Conservation (phyloP, 768 basidiomycete species). For the Mycena venus region DNA sequence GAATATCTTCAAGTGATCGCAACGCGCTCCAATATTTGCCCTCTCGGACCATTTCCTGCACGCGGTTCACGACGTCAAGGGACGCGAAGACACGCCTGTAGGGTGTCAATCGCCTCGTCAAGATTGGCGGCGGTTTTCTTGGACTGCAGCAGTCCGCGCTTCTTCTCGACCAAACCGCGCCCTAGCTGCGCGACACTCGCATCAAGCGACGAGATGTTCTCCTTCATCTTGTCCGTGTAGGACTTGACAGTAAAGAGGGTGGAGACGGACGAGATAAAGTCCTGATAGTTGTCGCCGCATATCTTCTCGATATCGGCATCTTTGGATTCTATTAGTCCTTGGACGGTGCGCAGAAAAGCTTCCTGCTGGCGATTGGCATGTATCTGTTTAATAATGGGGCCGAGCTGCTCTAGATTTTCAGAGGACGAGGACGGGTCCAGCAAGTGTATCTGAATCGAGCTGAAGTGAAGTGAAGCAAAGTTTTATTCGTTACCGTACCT, state of each 20-base stretch:
- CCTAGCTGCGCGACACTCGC: constrained; percentile 91
- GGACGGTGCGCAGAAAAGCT: constrained; percentile 86
- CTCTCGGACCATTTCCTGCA: constrained; percentile 92
- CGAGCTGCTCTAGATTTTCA: constrained; percentile 96
- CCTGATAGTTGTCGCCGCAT: constrained; percentile 96
- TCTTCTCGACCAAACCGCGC: constrained; percentile 91
- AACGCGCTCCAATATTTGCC: constrained; percentile 98
- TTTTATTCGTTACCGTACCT: no score
- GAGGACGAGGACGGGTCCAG: constrained; percentile 89
- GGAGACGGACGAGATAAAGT: constrained; percentile 97
- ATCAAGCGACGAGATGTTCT: constrained; percentile 92
- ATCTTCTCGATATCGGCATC: constrained; percentile 97
- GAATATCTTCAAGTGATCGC: constrained; percentile 96
- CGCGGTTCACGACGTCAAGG: constrained; percentile 93
- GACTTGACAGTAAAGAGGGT: constrained; percentile 96
- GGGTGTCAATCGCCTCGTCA: constrained; percentile 95
- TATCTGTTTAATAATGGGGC: constrained; percentile 94
- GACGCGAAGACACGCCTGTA: constrained; percentile 93
- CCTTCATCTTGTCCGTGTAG: constrained; percentile 93
- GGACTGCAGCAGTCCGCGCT: constrained; percentile 87
- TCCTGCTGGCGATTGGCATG: constrained; percentile 91
- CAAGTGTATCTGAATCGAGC: constrained; percentile 89
- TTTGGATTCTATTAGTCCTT: constrained; percentile 92
- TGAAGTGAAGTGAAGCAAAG: no score
- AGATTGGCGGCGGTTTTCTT: constrained; percentile 95